Conservation (phyloP, 495 filamentous ascomycete species). For the Talaromyces borbonicus region DNA sequence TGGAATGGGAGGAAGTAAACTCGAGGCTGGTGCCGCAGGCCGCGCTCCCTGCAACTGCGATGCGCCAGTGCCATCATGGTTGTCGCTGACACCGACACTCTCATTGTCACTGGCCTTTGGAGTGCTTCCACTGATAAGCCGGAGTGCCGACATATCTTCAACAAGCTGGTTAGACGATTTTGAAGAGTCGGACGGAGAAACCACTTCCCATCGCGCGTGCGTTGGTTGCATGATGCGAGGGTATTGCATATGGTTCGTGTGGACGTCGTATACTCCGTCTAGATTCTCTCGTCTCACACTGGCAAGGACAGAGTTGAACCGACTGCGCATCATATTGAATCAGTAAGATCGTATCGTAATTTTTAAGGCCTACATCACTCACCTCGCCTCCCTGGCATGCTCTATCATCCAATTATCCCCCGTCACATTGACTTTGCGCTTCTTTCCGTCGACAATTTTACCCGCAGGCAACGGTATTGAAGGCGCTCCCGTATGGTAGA, state of each 20-base stretch:
- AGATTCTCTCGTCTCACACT: constrained; percentile 54
- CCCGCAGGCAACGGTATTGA: constrained; percentile 66
- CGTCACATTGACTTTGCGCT: constrained; percentile 78
- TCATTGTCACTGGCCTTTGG: constrained; percentile 10
- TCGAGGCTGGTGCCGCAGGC: constrained; percentile 2
- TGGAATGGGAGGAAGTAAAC: constrained; percentile 55
- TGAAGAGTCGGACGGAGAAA: constrained; percentile 28
- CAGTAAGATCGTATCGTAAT: not conserved
- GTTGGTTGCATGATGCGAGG: constrained; percentile 86
- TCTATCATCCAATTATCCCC: constrained; percentile 97
- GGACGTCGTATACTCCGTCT: constrained; percentile 78
- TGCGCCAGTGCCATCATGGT: constrained; percentile 7
- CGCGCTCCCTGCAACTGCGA: constrained; percentile 1
- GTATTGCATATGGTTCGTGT: constrained; percentile 84
- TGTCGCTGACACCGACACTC: not conserved
- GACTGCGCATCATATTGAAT: constrained; percentile 46
- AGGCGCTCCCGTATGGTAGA: constrained; percentile 79
- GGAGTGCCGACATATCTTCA: constrained; percentile 28
- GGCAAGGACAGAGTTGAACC: constrained; percentile 66
- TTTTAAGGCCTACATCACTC: constrained; percentile 18
- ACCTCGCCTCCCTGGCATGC: constrained; percentile 86
- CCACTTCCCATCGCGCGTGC: constrained; percentile 67
- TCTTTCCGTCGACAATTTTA: constrained; percentile 63
- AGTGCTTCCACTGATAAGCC: constrained; percentile 22
- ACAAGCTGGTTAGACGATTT: constrained; percentile 20